Percentiles rank a stretch among this genome's conserved stretches.
Evolutionary conservation across 2,329 filamentous ascomycete genomes (phyloP).

Genomic region (Phialophora verrucosa): DNA sequence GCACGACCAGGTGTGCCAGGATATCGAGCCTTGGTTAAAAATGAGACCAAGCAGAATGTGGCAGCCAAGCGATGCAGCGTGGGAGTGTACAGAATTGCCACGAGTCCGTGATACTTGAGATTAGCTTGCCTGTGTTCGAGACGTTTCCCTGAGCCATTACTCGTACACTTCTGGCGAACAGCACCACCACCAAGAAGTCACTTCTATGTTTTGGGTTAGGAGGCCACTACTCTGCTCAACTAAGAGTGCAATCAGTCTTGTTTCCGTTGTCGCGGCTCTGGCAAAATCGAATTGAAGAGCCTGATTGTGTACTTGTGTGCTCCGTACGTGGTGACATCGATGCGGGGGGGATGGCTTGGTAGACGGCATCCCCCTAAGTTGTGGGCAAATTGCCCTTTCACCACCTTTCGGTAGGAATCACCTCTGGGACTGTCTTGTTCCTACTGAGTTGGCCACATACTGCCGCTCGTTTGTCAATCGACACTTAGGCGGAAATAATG

Average conservation of each 20-base stretch:
- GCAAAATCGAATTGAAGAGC: neutral
- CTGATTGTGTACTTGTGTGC: neutral
- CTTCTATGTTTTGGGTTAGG: neutral
- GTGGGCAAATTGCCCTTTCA: neutral
- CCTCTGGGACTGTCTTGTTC: neutral
- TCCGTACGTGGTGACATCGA: neutral
- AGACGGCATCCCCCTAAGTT: neutral
- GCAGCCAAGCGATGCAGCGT: conserved; percentile 2
- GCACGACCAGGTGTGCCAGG: neutral
- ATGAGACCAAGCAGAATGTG: neutral
- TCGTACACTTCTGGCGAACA: neutral
- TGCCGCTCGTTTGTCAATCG: neutral
- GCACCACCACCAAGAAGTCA: neutral
- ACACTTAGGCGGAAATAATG: neutral
- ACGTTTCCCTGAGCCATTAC: neutral
- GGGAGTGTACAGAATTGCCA: neutral
- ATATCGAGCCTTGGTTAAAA: conserved; percentile 3
- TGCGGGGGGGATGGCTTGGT: no score
- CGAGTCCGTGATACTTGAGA: neutral
- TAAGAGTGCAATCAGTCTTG: neutral
- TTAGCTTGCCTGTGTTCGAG: neutral
- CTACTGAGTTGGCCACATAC: neutral
- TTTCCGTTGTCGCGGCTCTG: neutral
- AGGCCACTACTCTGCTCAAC: neutral
- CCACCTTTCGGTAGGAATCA: neutral